Evolutionary conservation across 805 yeast species (phyloP), one percentile per base, ranked within the genome.

Genomic region (Hanseniaspora opuntiae): DNA sequence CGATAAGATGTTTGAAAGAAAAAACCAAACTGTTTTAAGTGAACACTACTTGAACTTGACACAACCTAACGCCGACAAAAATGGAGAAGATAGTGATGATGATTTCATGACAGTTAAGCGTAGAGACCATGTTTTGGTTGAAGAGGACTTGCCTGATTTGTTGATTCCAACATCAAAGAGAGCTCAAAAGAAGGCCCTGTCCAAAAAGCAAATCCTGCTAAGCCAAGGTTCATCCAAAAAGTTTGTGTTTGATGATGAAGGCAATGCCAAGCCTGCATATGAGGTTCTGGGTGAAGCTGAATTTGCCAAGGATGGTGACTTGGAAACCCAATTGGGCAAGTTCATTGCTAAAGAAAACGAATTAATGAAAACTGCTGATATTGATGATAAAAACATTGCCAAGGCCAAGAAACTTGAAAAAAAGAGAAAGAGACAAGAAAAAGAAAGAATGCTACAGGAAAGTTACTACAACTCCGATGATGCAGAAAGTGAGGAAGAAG

Each of bases 1-100:
- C 63, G 98, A 93, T 66, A 78, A 89, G 57, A 89, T 93, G 95
- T 93, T 93, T 68, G 95, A 87, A 65, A 78, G 99, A 65, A 76
- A 85, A 65, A 93, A 93, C 66, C 97, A 93, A 71, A 84, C 84
- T 52, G 94, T 93, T 19, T 72, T 93, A 51, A 83, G 95, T 47
- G 93, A 89, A 60, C 95, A 90, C 65, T 93, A 88, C 64, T 67
- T 81, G 67, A 84, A 80, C 56, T 73, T 93, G 67, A 81, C 86
- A 2, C 77, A 76, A 14, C 73, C 67, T 39, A 65, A 57, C 55
- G 65, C 58, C 1, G 64, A 63, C 40, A 75, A 65, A 3, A 73
- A 69, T 1, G 79, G 74, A 9, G 79, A 70, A 7, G 76, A 67
- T 2, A 85, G 78, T 4, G 55, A 53, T 20, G 90, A 76, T 17